Conservation (phyloP, 768 basidiomycete genomes). For the Amanita subjunquillea region DNA sequence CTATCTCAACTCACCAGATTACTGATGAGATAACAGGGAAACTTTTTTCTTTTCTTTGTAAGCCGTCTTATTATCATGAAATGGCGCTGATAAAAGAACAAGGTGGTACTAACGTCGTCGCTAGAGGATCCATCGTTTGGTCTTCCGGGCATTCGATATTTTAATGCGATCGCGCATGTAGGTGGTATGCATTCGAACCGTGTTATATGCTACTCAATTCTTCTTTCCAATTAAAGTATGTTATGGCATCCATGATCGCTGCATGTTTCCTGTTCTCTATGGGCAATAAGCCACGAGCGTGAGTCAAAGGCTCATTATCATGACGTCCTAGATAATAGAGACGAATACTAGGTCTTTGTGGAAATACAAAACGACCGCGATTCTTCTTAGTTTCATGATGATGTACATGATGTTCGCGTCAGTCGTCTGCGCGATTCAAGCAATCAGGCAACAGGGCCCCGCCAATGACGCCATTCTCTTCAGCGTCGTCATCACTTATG, state of each 20-base stretch:
- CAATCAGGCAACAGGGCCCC: slow-evolving; percentile 52
- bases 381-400: slow-evolving; percentile 69
- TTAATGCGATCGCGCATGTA: slow-evolving; percentile 74
- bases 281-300: slow-evolving; percentile 92
- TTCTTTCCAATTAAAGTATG: slow-evolving; percentile 39
- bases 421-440: slow-evolving; percentile 68
- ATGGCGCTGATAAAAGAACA: slow-evolving; percentile 2
- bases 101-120: slow-evolving; percentile 86
- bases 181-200: not conserved
- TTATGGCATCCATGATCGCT: slow-evolving; percentile 78
- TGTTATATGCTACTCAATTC: not conserved
- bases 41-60: slow-evolving; percentile 92
- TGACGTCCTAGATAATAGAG: not conserved
- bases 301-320: slow-evolving; percentile 8
- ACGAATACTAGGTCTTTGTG: slow-evolving; percentile 43
- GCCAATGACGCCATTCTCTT: slow-evolving; percentile 73
- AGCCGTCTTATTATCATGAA: slow-evolving; percentile 16
- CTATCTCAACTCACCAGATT: not conserved
- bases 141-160: slow-evolving; percentile 52
- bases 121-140: slow-evolving; percentile 66
- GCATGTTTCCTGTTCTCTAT: slow-evolving; percentile 90
- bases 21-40: slow-evolving; percentile 44
- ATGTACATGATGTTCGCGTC: slow-evolving; percentile 79
- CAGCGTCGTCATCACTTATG: slow-evolving; percentile 80
- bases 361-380: slow-evolving; percentile 80